Conservation (phyloP, 2,329 filamentous ascomycete species). For the Nannizziopsis arthrosporioides region DNA sequence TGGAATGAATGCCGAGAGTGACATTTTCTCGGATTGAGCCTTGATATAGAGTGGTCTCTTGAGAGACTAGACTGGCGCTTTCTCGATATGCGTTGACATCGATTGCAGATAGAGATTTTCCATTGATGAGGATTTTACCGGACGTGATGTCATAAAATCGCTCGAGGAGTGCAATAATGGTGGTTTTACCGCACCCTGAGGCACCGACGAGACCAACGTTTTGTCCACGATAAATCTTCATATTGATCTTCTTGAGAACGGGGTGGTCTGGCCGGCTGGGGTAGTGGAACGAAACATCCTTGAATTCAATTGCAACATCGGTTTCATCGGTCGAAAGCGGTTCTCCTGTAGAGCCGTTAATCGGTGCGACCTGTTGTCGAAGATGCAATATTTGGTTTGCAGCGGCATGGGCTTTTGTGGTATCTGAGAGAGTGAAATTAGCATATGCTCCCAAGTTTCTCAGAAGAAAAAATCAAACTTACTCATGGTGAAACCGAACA, state of each 20-base stretch:
- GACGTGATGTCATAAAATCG: constrained; percentile 57
- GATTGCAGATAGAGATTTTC: constrained; percentile 46
- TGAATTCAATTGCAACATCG: constrained; percentile 35
- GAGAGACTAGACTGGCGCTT: constrained; percentile 58
- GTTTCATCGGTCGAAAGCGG: constrained; percentile 25
- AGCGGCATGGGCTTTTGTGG: constrained; percentile 41
- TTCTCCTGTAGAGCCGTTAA: constrained; percentile 22
- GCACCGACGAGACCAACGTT: constrained; percentile 47
- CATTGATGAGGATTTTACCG: constrained; percentile 56
- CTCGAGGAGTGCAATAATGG: constrained; percentile 50
- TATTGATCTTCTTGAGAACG: constrained; percentile 23
- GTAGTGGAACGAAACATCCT: constrained; percentile 34
- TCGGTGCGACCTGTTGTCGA: constrained; percentile 32
- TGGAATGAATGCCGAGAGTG: constrained; percentile 40
- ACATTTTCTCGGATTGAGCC: constrained; percentile 60
- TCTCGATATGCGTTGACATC: constrained; percentile 53
- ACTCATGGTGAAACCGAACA: constrained; percentile 30
- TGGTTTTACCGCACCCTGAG: constrained; percentile 53
- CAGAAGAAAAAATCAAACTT: constrained; percentile 6
- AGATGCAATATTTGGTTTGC: constrained; percentile 45
- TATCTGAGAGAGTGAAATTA: constrained; percentile 22
- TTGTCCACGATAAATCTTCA: constrained; percentile 37
- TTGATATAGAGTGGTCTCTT: constrained; percentile 62
- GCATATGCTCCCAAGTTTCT: background rate
- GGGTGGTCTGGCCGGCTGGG: constrained; percentile 19